Conservation (phyloP, 768 basidiomycete genomes). For the Tulasnella sp. region DNA sequence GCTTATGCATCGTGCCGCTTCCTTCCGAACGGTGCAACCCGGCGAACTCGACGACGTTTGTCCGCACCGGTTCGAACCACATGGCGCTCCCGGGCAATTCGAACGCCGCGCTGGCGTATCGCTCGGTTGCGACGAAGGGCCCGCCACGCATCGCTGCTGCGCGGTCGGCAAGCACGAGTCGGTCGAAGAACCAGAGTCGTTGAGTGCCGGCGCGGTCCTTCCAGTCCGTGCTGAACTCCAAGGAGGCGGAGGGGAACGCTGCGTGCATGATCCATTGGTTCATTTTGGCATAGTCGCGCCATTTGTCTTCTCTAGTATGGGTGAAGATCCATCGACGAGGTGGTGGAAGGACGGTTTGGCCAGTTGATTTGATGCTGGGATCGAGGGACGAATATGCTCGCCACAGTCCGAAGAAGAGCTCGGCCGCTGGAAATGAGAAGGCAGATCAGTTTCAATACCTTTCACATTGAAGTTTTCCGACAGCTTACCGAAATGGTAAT, state of each 20-base stretch:
- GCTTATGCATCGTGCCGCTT: slow-evolving; percentile 50
- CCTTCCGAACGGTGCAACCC: slow-evolving; percentile 42
- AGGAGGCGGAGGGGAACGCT: slow-evolving; percentile 75
- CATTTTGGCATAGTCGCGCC: slow-evolving; percentile 92
- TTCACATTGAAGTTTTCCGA: not conserved
- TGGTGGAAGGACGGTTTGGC: slow-evolving; percentile 72
- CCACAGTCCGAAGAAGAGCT: slow-evolving; percentile 92
- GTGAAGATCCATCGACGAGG: slow-evolving; percentile 77
- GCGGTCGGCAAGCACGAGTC: slow-evolving; percentile 86
- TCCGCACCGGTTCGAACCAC: slow-evolving; percentile 74
- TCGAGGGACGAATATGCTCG: slow-evolving; percentile 85
- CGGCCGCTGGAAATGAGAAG: slow-evolving; percentile 57
- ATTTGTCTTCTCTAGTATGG: slow-evolving; percentile 71
- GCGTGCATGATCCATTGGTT: slow-evolving; percentile 84
- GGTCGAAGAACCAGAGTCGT: slow-evolving; percentile 76
- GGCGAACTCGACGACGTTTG: slow-evolving; percentile 46
- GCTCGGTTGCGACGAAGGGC: slow-evolving; percentile 68
- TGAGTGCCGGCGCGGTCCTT: slow-evolving; percentile 72
- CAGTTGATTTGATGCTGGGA: slow-evolving; percentile 62
- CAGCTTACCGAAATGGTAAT: slow-evolving; percentile 72
- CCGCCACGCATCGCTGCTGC: slow-evolving; percentile 77
- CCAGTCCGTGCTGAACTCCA: slow-evolving; percentile 87
- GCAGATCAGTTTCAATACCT: not conserved
- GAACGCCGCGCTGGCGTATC: slow-evolving; percentile 76
- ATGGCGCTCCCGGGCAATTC: slow-evolving; percentile 70